Conservation (phyloP, 345 rosid species). For the Capsella bursapastoris region DNA sequence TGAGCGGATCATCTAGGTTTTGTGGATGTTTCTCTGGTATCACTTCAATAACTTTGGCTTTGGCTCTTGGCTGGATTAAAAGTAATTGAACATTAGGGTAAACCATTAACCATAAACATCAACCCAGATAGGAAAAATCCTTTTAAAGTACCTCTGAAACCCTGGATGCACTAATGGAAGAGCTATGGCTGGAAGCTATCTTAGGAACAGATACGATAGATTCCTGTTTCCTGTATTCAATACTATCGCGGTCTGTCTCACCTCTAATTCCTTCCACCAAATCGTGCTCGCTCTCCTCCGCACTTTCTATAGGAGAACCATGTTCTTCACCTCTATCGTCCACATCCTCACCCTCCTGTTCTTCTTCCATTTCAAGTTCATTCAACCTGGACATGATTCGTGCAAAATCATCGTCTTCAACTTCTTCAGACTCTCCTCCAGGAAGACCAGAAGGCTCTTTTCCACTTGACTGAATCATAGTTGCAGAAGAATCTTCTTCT, state of each 20-base stretch:
- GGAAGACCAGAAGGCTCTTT: slow-evolving; percentile 27
- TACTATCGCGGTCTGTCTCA: slow-evolving; percentile 1
- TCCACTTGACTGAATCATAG: slow-evolving; percentile 18
- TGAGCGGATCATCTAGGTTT: slow-evolving; percentile 41
- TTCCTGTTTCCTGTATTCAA: slow-evolving; percentile 4
- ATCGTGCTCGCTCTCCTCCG: slow-evolving; percentile 31
- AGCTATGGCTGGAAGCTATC: slow-evolving; percentile 29
- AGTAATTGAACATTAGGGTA: not conserved
- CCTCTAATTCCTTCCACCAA: slow-evolving; percentile 41
- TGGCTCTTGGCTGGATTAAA: slow-evolving; percentile 38
- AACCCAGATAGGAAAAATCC: slow-evolving; percentile 21
- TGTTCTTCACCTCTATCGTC: slow-evolving; percentile 39
- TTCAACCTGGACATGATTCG: slow-evolving; percentile 79
- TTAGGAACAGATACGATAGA: slow-evolving; percentile 28
- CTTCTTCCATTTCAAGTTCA: slow-evolving; percentile 94
- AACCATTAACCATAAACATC: slow-evolving; percentile 18
- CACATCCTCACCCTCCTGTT: slow-evolving; percentile 62
- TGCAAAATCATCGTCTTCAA: slow-evolving; percentile 68
- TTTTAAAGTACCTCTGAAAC: slow-evolving; percentile 50
- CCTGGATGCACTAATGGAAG: slow-evolving; percentile 27
- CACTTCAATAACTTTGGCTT: slow-evolving; percentile 37
- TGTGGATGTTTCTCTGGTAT: slow-evolving; percentile 46
- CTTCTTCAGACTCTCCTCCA: slow-evolving; percentile 44
- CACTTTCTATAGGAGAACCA: slow-evolving; percentile 14
- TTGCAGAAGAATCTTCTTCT: slow-evolving; percentile 42